Evolutionary conservation across 805 yeast genomes (phyloP), one percentile per base, ranked within the genome.

Genomic region (Nakazawaea ambrosiae): DNA sequence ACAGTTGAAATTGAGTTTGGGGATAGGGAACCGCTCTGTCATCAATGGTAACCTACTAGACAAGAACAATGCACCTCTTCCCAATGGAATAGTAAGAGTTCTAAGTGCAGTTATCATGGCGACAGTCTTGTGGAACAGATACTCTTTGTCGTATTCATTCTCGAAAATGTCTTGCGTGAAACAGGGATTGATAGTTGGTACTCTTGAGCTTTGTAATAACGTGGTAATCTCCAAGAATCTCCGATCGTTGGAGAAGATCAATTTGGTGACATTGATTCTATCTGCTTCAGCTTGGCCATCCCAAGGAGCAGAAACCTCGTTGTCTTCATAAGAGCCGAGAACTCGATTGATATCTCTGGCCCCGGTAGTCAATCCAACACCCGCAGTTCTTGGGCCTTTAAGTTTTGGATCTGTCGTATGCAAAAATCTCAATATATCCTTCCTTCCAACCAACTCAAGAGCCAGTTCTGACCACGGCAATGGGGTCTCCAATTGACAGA

Each of bases 11-110:
- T 85, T 83, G 58, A 89, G 61, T 41, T 74, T 75, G 0, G 95
- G 89, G 16, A 83, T 76, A 0, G 84, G 83, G 50, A 87, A 82
- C 44, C 81, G 77, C 53, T 90, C 97, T 0, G 97, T 87, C 28
- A 86, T 69, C 38, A 89, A 60, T 1, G 97, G 97, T 36, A 68
- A 68, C 40, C 87, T 61, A 12, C 84, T 77, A 3, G 81, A 75
- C 36, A 70, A 74, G 40, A 80, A 77, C 8, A 86, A 60, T 1
- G 88, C 83, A 0, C 86, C 88, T 45, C 90, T 68, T 0, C 96
- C 96, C 19, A 82, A 57, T 0, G 95, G 86, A 17, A 80, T 70
- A 0, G 94, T 72, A 33, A 86, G 63, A 0, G 95, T 85, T 46
- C 97, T 63, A 20, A 78, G 51, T 0, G 84, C 84, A 20, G 79